These are phyloP conservation scores for Aspergillus heteromorphus DNA, from an alignment of 495 filamentous ascomycete species.

Conservation along the genomic window DNA sequence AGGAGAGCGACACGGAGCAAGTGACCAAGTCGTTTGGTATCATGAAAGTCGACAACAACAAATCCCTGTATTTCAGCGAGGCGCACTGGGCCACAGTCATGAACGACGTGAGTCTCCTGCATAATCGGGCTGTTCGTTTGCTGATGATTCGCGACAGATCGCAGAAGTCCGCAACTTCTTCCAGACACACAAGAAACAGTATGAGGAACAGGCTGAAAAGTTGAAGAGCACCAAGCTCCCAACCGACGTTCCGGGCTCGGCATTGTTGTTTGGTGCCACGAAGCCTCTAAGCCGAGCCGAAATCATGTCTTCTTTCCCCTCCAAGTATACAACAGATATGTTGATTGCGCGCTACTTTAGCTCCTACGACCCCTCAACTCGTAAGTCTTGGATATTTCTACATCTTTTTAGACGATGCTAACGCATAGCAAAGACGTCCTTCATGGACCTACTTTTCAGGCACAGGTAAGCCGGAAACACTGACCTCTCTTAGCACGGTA, in stretches of 20 bases:
- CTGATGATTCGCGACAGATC: slow-evolving; percentile 52
- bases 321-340: slow-evolving; percentile 73
- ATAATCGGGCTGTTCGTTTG: slow-evolving; percentile 4
- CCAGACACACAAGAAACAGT: slow-evolving; percentile 60
- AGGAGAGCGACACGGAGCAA: slow-evolving; percentile 83
- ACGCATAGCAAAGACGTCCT: slow-evolving; percentile 59
- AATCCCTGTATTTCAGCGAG: slow-evolving; percentile 80
- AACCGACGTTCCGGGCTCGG: slow-evolving; percentile 55
- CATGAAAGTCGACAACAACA: slow-evolving; percentile 81
- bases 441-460: slow-evolving; percentile 80
- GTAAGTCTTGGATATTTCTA: slow-evolving; percentile 31
- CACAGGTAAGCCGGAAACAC: slow-evolving; percentile 35
- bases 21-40: slow-evolving; percentile 80
- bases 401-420: slow-evolving; percentile 26
- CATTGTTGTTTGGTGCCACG: slow-evolving; percentile 67
- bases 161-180: slow-evolving; percentile 93
- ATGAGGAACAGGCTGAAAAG: slow-evolving; percentile 56
- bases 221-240: slow-evolving; percentile 58
- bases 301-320: slow-evolving; percentile 72
- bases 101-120: slow-evolving; percentile 55
- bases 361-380: slow-evolving; percentile 66
- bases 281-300: slow-evolving; percentile 66
- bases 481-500: not conserved
- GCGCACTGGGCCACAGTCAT: slow-evolving; percentile 88
- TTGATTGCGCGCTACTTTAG: slow-evolving; percentile 71